Percentiles rank a stretch among this genome's conserved stretches.
Evolutionary conservation across 2,329 filamentous ascomycete genomes (phyloP).

Genomic region (Orbilia quercus): DNA sequence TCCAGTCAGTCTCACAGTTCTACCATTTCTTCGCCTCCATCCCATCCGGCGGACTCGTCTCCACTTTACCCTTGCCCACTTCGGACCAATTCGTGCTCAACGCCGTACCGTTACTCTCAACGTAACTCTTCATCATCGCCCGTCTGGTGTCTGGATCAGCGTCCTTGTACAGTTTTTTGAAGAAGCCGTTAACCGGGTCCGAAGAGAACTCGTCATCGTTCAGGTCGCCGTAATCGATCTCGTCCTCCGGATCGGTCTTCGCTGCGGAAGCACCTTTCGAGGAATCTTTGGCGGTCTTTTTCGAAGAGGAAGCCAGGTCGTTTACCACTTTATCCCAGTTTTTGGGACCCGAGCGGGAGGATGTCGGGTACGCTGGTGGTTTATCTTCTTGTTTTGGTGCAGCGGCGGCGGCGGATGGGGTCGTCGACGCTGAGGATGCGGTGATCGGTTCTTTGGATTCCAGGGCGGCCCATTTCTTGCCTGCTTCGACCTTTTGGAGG

Average conservation of each 20-base stretch:
- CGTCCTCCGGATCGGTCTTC: conserved; percentile 61
- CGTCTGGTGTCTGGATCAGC: conserved; percentile 82
- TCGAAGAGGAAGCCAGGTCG: conserved; percentile 65
- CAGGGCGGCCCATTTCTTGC: conserved; percentile 74
- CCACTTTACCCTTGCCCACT: conserved; percentile 77
- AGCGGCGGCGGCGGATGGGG: conserved; percentile 56
- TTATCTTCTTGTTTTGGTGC: conserved; percentile 58
- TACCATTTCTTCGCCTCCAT: conserved; percentile 80
- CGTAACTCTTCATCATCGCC: conserved; percentile 98
- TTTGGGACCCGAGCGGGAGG: conserved; percentile 82
- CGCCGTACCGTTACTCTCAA: conserved; percentile 91
- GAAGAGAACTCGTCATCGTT: conserved; percentile 71
- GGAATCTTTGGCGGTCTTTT: conserved; percentile 58
- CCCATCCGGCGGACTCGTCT: conserved; percentile 79
- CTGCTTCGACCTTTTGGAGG: conserved; percentile 74
- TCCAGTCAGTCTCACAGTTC: background rate
- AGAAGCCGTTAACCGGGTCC: conserved; percentile 81
- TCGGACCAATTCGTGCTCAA: conserved; percentile 93
- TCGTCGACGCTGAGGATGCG: conserved; percentile 50
- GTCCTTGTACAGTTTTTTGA: conserved; percentile 85
- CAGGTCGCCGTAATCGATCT: conserved; percentile 62
- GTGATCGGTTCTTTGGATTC: conserved; percentile 64
- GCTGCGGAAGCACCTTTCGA: conserved; percentile 61
- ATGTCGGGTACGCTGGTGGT: conserved; percentile 81
- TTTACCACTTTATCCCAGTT: conserved; percentile 86